Base-by-base conservation (phyloP, 148 eudicot genomes). In the Gaultheria prostrata region DNA sequence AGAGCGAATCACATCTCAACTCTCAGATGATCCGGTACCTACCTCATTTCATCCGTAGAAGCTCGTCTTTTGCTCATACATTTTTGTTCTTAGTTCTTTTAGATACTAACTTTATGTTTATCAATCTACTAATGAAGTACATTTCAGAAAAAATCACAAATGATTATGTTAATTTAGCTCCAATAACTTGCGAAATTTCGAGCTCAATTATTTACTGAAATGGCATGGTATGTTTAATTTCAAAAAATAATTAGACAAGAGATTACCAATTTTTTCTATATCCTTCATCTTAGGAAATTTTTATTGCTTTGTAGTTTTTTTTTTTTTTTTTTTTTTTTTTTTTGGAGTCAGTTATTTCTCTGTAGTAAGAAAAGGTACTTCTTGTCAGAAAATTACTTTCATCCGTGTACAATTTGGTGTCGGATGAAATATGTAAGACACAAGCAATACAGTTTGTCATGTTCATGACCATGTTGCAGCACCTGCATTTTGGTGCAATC, bases 11-110 rank as follows among this genome's bases (percentile, higher is more conserved):
- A 92, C 99, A 80, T 88, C 95, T 81, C 85, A 85, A 80, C 98
- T 97, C 80, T 92, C 96, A 76, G 97, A 95, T 88, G 99, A 97
- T 81, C 94, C 99, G 87, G 99, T 97, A 93, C 70, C 48, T 24
- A 65, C 77, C 39, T 84, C 73, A 8, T 15, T 80, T 82, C 54
- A 33, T 82, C 21, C 13, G 17, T 13, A 49, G 76, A 46, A 46
- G 24, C 46, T 11, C 53, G 63, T 13, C 20, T 54, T n/a, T 30
- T 20, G 63, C 39, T 70, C 30, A 21, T 70, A 26, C 77, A 51
- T 72, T 20, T 71, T 4, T 9, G 61, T 12, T 80, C 18, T 45
- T 26, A 13, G 63, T 43, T 45, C n/a, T 18, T 80, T 63, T 7
- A 6, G 45, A n/a, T 46, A n/a, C 49, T 45, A 32, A 65, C 26